phyloP scores from a whole-genome alignment of 805 yeast genomes.

The Maudiozyma pseudohumilis region DNA sequence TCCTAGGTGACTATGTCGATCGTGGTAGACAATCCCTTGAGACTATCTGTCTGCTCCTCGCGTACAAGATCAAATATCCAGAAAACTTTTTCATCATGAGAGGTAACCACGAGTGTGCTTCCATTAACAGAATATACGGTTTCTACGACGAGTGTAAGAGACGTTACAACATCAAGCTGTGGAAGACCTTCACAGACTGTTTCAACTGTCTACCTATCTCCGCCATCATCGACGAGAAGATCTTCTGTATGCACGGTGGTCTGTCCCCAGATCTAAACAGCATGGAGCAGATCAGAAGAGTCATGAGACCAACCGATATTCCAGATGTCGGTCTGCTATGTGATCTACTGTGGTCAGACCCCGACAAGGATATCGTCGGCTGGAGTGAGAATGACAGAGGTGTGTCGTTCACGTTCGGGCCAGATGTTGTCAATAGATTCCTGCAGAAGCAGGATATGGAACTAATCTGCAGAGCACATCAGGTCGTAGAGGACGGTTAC shows the following conservation, averaged over 20 bases:
- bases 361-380: constrained; percentile 95
- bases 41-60: constrained; percentile 86
- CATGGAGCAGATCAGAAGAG: constrained; percentile 97
- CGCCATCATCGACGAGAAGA: constrained; percentile 95
- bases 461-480: constrained; percentile 96
- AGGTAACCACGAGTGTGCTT: constrained; percentile 98
- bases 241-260: constrained; percentile 99
- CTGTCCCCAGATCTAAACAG: constrained; percentile 93
- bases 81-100: constrained; percentile 93
- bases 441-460: constrained; percentile 97
- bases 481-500: constrained; percentile 98
- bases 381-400: constrained; percentile 99
- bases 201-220: constrained; percentile 98
- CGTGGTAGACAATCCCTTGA: constrained; percentile 97
- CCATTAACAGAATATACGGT: constrained; percentile 95
- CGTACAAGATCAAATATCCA: constrained; percentile 95
- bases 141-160: constrained; percentile 98
- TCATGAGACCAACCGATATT: constrained; percentile 98
- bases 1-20: constrained; percentile 95
- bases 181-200: constrained; percentile 98
- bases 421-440: constrained; percentile 94
- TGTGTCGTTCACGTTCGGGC: constrained; percentile 98
- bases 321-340: constrained; percentile 96
- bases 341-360: constrained; percentile 96
- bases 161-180: constrained; percentile 93